Evolutionary conservation across 192 early-diverging fungal genomes (phyloP).

Genomic region (Anaeromyces robustus): DNA sequence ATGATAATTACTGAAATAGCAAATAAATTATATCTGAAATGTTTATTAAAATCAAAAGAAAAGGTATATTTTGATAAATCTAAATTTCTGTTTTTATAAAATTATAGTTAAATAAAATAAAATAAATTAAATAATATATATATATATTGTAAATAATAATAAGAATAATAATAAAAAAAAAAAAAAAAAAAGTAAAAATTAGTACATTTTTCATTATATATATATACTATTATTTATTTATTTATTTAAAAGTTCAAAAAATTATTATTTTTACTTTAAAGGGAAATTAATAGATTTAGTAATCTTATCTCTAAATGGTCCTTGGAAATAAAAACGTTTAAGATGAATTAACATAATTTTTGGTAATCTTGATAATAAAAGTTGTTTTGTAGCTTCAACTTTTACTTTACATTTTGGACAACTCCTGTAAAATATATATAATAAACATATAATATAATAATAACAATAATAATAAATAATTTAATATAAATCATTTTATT

Average conservation of each 20-base stretch:
- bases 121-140: no score
- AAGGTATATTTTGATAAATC: neutral
- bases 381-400: conserved; percentile 57
- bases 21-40: conserved; percentile 55
- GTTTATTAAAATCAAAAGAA: conserved; percentile 3
- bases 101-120: no score
- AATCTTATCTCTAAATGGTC: conserved; percentile 85
- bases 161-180: no score
- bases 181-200: no score
- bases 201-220: neutral
- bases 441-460: no score
- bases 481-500: no score
- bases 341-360: conserved; percentile 81
- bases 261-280: conserved; percentile 25
- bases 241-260: conserved; percentile 44
- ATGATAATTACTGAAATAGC: conserved; percentile 35
- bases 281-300: conserved; percentile 79
- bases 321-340: conserved; percentile 84
- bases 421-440: conserved; percentile 7
- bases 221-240: conserved; percentile 10
- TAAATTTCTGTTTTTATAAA: neutral
- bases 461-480: no score
- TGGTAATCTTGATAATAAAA: conserved; percentile 66
- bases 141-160: no score
- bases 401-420: conserved; percentile 68